phyloP scores from a whole-genome alignment of 2,329 filamentous ascomycete genomes.

The Aspergillus hortae region DNA sequence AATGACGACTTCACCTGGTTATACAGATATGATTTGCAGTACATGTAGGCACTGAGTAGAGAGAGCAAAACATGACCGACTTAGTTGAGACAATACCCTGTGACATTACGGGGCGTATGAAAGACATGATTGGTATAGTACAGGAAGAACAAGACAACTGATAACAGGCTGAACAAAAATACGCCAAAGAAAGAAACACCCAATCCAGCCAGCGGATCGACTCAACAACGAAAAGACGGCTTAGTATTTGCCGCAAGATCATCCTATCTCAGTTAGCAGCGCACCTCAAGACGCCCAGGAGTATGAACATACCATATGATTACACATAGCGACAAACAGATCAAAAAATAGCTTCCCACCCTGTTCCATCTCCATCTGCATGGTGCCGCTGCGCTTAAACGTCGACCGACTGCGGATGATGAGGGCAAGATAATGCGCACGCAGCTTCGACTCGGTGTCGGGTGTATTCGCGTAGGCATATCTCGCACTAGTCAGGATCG shows the following conservation, averaged over 20 bases:
- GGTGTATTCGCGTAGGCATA: constrained; percentile 88
- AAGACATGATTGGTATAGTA: neutral
- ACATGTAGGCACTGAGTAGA: no score
- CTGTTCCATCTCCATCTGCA: constrained; percentile 91
- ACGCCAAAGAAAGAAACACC: neutral
- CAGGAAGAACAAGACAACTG: neutral
- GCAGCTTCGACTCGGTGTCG: constrained; percentile 83
- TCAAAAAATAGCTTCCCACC: constrained; percentile 90
- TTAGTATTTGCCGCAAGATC: constrained; percentile 5
- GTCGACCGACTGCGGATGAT: constrained; percentile 84
- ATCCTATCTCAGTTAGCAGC: constrained; percentile 18
- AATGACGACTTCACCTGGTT: no score
- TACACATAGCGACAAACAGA: constrained; percentile 87
- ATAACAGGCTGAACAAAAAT: neutral
- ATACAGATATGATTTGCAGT: no score
- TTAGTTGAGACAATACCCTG: no score
- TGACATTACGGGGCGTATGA: no score
- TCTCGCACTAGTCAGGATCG: constrained; percentile 80
- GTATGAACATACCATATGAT: constrained; percentile 64
- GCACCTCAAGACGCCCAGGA: neutral
- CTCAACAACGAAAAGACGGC: neutral
- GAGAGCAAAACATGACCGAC: no score
- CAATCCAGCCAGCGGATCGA: constrained; percentile 1
- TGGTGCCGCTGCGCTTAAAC: constrained; percentile 90
- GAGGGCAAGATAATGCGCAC: constrained; percentile 86